Conservation (phyloP, 257 asterid genomes). For the Solanum acaule region DNA sequence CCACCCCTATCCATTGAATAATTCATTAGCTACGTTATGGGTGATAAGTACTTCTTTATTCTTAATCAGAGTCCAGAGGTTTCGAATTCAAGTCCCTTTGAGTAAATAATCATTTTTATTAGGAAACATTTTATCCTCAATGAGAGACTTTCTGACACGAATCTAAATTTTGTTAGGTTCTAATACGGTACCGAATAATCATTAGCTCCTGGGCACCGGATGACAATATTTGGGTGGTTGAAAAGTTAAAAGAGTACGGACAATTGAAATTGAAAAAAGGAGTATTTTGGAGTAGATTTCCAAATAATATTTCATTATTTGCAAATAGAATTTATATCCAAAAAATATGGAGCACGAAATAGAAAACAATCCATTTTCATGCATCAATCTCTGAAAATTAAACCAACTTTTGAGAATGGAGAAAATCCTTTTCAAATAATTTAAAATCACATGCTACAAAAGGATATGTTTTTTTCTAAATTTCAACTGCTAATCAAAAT, state of each 20-base stretch:
- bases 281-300: background rate
- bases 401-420: background rate
- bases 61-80: rapidly evolving
- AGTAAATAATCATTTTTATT: too few species aligned
- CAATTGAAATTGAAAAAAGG: background rate
- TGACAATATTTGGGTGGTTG: background rate
- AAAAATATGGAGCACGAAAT: background rate
- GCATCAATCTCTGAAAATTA: background rate
- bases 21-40: too few species aligned
- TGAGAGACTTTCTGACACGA: too few species aligned
- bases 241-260: background rate
- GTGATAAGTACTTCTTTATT: rapidly evolving
- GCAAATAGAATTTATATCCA: background rate
- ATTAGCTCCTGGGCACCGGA: too few species aligned
- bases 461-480: background rate
- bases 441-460: background rate
- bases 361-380: background rate
- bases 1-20: background rate
- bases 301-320: too few species aligned
- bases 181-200: too few species aligned
- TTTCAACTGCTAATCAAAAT: background rate
- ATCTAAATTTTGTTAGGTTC: too few species aligned
- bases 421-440: background rate
- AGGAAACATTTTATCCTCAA: too few species aligned
- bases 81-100: too few species aligned